Base-by-base conservation (phyloP, 2,329 filamentous ascomycete species). In the Arachnopeziza araneosa region DNA sequence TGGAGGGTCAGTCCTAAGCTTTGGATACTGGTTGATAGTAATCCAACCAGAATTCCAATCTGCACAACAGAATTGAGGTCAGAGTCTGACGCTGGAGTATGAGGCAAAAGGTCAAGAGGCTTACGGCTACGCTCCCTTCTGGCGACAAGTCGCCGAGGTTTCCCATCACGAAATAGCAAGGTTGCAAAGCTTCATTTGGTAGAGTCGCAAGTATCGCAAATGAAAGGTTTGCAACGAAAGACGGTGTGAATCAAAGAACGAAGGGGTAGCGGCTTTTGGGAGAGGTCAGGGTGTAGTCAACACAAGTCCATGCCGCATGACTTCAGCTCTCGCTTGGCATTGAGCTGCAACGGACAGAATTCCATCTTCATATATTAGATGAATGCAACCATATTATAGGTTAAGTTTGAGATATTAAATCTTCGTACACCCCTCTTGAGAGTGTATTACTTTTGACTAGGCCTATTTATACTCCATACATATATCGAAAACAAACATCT, bases 1-100 rank as follows among this genome's bases (percentile, higher is more conserved):
- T 99, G 95, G 24, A 99, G 83, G 32, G 95, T 99, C 66, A 99
- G 83, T 67, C 95, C 95, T 69, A 99, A 81, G 74, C 93, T 96
- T 75, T 99, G 95, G 24, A 98, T 85, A 74, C 92, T 95, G 62
- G 95, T 97, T 60, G 93, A 98, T 68, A 97, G 75, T 66, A 99
- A 83, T 69, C 95, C 95, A 72, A 97, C 93, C 65, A 97, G 77
- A 72, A 99, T 92, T 71, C 95, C 95, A 72, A 98, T 83, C 91
- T 96, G 72, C 23, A 57, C 62, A 14, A 55, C 62, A 57, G 63
- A 58, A 59, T 32, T 52, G 32, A 44, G 17, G 56, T 57, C 23
- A 61, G 52, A 58, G 44, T 56, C 36, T 49, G 26, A 50, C 26
- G 14, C 9, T 52, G 60, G 52, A 53, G 30, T 48, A 50, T 22